Base-by-base conservation (phyloP, 441 rosid genomes). In the Metrosideros polymorpha region DNA sequence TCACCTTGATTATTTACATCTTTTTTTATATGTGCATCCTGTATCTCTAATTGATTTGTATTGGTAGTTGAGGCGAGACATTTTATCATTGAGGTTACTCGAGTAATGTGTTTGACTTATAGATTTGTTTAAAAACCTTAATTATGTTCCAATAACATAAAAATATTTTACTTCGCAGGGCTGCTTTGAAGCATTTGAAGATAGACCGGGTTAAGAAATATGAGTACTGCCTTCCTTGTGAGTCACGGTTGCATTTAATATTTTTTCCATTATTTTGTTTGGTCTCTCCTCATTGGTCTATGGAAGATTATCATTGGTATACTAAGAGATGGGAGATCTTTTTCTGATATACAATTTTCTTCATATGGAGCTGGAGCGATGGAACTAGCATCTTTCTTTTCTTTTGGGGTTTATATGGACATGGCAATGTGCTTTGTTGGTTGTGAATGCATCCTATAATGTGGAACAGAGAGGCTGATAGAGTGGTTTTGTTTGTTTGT, bases 221-320 rank as follows among this genome's bases (percentile, higher is more conserved):
- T 18, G 99, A 96, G 87, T 96, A 98, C 87, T 96, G 98, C 92
- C 88, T 98, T 77, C 99, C 99, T 84, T 96, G 99, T 96, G 90
- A 97, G 98, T 96, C 89, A 87, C 22, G 25, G 89, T n/a, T 76
- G 83, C 45, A 42, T 59, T 77, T 63, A 66, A 82, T 76, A 82
- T 84, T 83, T 82, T 84, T 84, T 85, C 71, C 89, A 87, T 77
- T 63, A 39, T 71, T 43, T 24, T 42, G 42, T 47, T 49, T 47
- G 43, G 30, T 85, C 55, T 56, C 39, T 83, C 49, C 19, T 86
- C n/a, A 50, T n/a, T 82, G 15, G 84, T 86, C 19, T 8, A 30
- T 39, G 47, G 42, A 43, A 66, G 86, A 84, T 32, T 25, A 63
- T 63, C 43, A 18, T 42, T 82, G 84, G 57, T 10, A 39, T 54